Base-by-base conservation (phyloP, 2,329 filamentous ascomycete genomes). In the Trichocomaceae sp. region DNA sequence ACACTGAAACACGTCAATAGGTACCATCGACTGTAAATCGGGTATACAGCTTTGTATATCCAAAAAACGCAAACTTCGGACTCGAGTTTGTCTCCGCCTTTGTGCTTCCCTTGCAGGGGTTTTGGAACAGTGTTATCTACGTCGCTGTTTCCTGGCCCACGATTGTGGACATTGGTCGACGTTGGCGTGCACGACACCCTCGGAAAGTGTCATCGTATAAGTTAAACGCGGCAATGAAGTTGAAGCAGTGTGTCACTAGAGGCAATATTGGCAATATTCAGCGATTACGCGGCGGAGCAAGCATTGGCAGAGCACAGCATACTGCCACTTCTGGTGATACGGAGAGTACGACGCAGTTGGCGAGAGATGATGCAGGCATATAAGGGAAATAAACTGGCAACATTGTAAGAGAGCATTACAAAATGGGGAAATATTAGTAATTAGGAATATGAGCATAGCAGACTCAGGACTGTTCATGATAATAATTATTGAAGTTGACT, bases 41-140 rank as follows among this genome's bases (percentile, higher is more conserved):
- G 9, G 80, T 91, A 15, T 90, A 87, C 69, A 83, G 83, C 3
- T 75, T 90, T 15, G 76, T 83, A 8, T 75, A 86, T 63, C 73
- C 77, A 0, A 71, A 79, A 23, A 56, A 77, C 3, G 71, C 79
- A 0, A 79, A 76, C 13, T 78, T 84, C 26, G 74, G 78, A 0
- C 79, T 93, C 22, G 83, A 88, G 62, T 83, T 86, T 60, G 80
- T 84, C 60, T 85, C 86, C 20, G 83, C 86, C 0, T 79, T 89
- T 41, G 88, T 93, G 1, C 77, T 95, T 8, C 88, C 89, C 0
- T 77, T 90, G 0, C 89, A 95, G 66, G 89, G 89, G 0, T 87
- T 91, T 63, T 93, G 88, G 88, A 95, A 95, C 67, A 82, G 84
- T 17, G 69, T 87, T 56, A 89, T 95, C 61, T 95, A 93, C 69